Evolutionary conservation across 73 alveolate species (phyloP).

Genomic region (Paramecium bursaria): DNA sequence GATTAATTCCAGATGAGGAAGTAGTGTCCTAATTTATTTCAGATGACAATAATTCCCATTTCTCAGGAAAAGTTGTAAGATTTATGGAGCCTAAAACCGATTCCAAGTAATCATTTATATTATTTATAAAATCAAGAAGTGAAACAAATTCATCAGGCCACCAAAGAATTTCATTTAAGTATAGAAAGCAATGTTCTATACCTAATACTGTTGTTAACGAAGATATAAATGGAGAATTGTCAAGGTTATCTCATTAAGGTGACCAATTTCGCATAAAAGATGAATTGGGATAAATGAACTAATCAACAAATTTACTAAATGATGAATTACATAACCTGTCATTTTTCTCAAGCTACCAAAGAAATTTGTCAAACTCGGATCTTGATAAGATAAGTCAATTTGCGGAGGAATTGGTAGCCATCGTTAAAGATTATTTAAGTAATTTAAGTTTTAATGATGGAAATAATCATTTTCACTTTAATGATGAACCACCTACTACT

Average conservation of each 20-base stretch:
- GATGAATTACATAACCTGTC: conserved; percentile 12
- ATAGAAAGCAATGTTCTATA: conserved; percentile 5
- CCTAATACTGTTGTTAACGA: conserved; percentile 27
- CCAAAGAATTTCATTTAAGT: background rate
- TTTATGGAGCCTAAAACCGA: conserved; percentile 30
- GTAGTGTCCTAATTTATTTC: background rate
- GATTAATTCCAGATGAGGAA: conserved; percentile 47
- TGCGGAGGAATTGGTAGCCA: conserved; percentile 40
- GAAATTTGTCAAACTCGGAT: background rate
- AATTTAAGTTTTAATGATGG: background rate
- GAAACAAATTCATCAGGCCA: too few species aligned
- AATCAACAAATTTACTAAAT: background rate
- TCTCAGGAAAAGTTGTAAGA: background rate
- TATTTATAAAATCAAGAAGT: too few species aligned
- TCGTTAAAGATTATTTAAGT: conserved; percentile 23
- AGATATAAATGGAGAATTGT: conserved; percentile 38
- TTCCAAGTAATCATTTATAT: too few species aligned
- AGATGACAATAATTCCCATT: conserved; percentile 26
- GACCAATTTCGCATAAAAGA: background rate
- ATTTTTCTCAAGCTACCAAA: conserved; percentile 25
- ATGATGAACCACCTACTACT: conserved; percentile 4
- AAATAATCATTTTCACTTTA: conserved; percentile 35
- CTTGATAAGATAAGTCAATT: background rate
- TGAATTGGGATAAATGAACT: background rate
- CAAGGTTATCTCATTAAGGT: background rate